Base-by-base conservation (phyloP, 306 rosid genomes). In the Datisca glomerata region DNA sequence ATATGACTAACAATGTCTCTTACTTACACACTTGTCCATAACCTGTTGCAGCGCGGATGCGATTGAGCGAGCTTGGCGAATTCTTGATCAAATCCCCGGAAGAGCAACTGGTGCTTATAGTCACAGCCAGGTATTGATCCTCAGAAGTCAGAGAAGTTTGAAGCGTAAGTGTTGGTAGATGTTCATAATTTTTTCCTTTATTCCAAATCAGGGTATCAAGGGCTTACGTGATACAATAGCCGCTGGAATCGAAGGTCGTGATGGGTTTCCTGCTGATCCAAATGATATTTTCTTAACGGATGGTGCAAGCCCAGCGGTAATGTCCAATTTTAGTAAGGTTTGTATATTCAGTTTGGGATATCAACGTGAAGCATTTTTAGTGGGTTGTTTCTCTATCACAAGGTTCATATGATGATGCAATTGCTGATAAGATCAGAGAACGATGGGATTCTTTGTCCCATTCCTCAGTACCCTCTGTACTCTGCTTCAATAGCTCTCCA, bases 371-470 rank as follows among this genome's bases (percentile, higher is more conserved):
- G 3, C 1, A 10, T 0, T 31, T 0, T 8, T 1, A 1, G 29
- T 25, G 9, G 5, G 12, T 41, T 19, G 25, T 59, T 46, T 53
- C 14, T 68, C n/a, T 60, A 39, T 47, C 41, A 20, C 40, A 70
- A 86, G 96, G 94, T 81, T 41, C 96, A 86, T 51, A 71, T 60
- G 70, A 76, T 81, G 96, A 79, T 86, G 96, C 94, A 73, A 52
- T 60, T 86, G 57, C 81, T 86, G 57, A 59, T 55, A 51, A 68
- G 85, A 44, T 79, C 86, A 0, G 87, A 81, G 60, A 52, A 44
- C 19, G 96, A 86, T 62, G 94, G 92, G 53, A 79, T 86, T 50
- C 57, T 86, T 55, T 86, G 94, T 46, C 94, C 96, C 60, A 86
- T 86, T 50, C 94, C 96, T 64, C 94, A 81, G 53, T 86, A 86